Conservation (phyloP, 2,329 filamentous ascomycete genomes). For the Penicillium digitatum region DNA sequence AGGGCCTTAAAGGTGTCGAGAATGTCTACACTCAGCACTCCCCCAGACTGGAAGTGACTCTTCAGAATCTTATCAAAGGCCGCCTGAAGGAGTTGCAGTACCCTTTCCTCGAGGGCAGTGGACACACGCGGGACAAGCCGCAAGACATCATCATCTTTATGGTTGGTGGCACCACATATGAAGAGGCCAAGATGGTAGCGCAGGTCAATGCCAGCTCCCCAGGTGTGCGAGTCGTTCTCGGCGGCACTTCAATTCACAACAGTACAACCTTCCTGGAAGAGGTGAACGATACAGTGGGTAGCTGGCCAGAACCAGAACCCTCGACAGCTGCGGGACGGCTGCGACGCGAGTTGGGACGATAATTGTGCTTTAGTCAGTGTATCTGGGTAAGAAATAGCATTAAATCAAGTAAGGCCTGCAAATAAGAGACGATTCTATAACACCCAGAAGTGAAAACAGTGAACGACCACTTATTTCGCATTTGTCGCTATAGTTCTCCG, state of each 20-base stretch:
- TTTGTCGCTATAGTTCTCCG: background rate
- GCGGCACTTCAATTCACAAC: slow-evolving; percentile 84
- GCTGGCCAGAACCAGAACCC: slow-evolving; percentile 70
- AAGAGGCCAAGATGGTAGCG: slow-evolving; percentile 95
- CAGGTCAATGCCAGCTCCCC: slow-evolving; percentile 87
- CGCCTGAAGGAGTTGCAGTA: slow-evolving; percentile 81
- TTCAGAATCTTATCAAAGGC: slow-evolving; percentile 92
- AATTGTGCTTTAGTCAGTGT: slow-evolving; percentile 14
- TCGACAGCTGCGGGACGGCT: slow-evolving; percentile 60
- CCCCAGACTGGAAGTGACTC: slow-evolving; percentile 75
- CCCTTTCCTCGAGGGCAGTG: slow-evolving; percentile 86
- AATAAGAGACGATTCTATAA: background rate
- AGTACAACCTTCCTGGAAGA: slow-evolving; percentile 84
- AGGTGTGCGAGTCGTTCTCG: slow-evolving; percentile 82
- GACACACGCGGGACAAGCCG: slow-evolving; percentile 85
- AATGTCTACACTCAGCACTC: slow-evolving; percentile 99
- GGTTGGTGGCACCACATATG: slow-evolving; percentile 87
- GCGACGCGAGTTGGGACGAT: slow-evolving; percentile 58
- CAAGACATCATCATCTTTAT: slow-evolving; percentile 97
- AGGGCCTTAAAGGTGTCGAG: slow-evolving; percentile 93
- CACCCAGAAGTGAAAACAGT: background rate
- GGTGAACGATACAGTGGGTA: slow-evolving; percentile 79
- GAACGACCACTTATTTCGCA: background rate
- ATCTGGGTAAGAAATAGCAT: background rate
- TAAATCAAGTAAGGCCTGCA: background rate